Conservation (phyloP, 495 filamentous ascomycete species). For the Hypoxylon lienhwacheense region DNA sequence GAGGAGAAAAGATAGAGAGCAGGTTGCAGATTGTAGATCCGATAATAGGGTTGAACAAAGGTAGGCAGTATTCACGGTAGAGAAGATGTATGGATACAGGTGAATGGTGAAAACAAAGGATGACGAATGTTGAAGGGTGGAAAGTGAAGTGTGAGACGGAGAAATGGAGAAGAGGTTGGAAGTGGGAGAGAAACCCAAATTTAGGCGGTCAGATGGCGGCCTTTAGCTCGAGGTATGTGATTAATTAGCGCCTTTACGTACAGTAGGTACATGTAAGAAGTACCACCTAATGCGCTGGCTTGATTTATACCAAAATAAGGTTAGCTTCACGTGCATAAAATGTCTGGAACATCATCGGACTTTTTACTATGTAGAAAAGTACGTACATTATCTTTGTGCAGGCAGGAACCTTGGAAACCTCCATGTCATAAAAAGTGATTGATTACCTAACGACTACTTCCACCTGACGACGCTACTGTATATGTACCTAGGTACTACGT, state of each 20-base stretch:
- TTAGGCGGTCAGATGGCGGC: background rate
- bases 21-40: background rate
- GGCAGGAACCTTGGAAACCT: no score
- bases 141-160: background rate
- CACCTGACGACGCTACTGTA: no score
- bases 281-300: no score
- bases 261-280: no score
- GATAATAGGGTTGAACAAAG: slow-evolving; percentile 7
- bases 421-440: no score
- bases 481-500: background rate
- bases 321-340: no score
- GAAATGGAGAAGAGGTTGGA: background rate
- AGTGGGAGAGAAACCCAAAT: background rate
- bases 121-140: background rate
- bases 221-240: background rate
- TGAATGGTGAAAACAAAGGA: slow-evolving; percentile 6
- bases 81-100: slow-evolving; percentile 5
- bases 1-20: background rate
- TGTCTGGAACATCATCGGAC: no score
- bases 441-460: no score
- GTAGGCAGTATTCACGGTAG: slow-evolving; percentile 4
- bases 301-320: background rate
- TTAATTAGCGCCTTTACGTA: background rate
- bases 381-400: no score
- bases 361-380: no score